These are phyloP conservation scores for Fusarium sp. DNA, from an alignment of 2,329 filamentous ascomycete genomes.

Conservation along the genomic window DNA sequence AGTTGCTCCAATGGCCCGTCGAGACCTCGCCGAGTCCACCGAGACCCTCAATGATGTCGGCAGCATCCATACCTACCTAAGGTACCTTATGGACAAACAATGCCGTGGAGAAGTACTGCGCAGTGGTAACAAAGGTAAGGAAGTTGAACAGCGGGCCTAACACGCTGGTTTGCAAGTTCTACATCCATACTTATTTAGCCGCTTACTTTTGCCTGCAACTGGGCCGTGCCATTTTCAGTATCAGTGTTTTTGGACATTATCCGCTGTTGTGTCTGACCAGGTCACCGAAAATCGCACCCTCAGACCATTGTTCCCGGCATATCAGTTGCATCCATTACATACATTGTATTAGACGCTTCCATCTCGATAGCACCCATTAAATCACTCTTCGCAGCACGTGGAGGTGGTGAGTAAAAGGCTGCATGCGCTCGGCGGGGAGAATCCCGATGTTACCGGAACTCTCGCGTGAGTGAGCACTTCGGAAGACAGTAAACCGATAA, in stretches of 20 bases:
- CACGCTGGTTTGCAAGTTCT: background rate
- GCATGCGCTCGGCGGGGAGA: constrained; percentile 21
- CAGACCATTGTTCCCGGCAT: background rate
- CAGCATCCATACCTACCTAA: constrained; percentile 9
- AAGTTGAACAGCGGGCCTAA: background rate
- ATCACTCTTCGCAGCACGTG: constrained; percentile 18
- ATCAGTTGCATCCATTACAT: background rate
- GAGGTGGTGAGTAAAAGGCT: constrained; percentile 8
- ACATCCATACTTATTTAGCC: constrained; percentile 20
- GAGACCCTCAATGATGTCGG: constrained; percentile 36
- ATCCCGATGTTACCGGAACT: constrained; percentile 20
- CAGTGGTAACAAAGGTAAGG: background rate
- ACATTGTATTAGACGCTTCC: background rate
- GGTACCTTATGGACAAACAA: constrained; percentile 17
- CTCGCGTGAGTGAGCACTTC: background rate
- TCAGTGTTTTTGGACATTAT: constrained; percentile 3
- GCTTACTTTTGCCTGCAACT: constrained; percentile 14
- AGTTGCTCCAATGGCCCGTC: constrained; percentile 25
- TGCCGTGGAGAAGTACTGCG: constrained; percentile 24
- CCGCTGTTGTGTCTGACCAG: constrained; percentile 8
- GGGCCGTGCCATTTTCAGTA: background rate
- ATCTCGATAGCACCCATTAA: background rate
- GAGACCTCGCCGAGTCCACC: constrained; percentile 34
- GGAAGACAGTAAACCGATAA: background rate
- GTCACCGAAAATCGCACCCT: constrained; percentile 9